Base-by-base conservation (phyloP, 352 stramenopile species). In the Thalassiosira exigua region DNA sequence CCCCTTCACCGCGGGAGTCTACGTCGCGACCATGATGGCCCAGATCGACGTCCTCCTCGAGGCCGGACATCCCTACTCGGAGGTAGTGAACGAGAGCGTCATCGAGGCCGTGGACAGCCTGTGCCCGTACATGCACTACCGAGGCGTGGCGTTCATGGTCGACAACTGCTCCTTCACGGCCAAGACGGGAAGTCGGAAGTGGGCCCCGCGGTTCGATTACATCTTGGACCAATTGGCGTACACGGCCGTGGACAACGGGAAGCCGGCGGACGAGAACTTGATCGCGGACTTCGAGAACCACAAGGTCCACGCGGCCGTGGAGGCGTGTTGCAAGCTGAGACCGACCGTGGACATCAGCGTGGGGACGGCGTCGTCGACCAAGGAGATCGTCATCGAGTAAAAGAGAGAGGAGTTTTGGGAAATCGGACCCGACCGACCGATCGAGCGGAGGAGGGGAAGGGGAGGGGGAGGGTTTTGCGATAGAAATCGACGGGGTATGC, bases 161-260 rank as follows among this genome's bases (percentile, higher is more conserved):
- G 96, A 99, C 91, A 99, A 99, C 90, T 99, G 96, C 93, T 98
- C 96, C n/a, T 98, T 97, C 80, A 99, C 96, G 50, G 96, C 96
- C 24, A 97, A 97, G 91, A 96, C 98, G 32, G 96, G 96, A 79
- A 98, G 95, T 46, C 91, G 96, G 69, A 99, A 99, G 91, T 99
- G 96, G 96, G 96, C 96, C 26, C 96, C 96, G 65, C 93, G 96
- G 82, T 99, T 99, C 86, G 96, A 99, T 90, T 99, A 99, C 94
- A 97, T 98, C 79, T 90, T 99, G 69, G 98, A 98, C 64, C 96
- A 99, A 87, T 92, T 98, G 79, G 96, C 96, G 24, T 98, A 97
- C 83, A 97, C 96, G 26, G 93, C 95, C 32, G 91, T 98, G 29
- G 96, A 98, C 79, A 96, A 98, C 81, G 90, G 90, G 27, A 86